phyloP scores from a whole-genome alignment of 2,329 filamentous ascomycete genomes.

The Intubia oerlemansii region DNA sequence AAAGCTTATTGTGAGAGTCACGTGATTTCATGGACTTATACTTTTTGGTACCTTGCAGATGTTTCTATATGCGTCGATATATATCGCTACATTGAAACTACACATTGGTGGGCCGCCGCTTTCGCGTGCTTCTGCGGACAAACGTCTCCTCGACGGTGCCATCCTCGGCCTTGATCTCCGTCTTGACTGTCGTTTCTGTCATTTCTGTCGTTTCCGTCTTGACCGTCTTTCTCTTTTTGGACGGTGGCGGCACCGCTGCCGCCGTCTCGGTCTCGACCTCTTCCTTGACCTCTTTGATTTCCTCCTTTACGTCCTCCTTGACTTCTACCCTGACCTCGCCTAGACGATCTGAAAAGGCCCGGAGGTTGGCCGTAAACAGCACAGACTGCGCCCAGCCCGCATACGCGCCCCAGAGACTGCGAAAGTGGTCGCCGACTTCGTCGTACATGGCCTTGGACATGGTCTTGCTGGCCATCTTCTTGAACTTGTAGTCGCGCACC shows the following conservation, averaged over 20 bases:
- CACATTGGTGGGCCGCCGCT: no score
- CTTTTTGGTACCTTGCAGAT: no score
- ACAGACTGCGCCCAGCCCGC: slow-evolving; percentile 97
- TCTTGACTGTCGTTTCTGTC: slow-evolving; percentile 1
- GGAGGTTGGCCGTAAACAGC: slow-evolving; percentile 81
- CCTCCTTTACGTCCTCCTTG: slow-evolving; percentile 11
- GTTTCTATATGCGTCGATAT: no score
- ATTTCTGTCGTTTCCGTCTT: no score
- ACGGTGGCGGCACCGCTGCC: no score
- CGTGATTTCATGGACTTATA: no score
- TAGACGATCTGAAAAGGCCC: slow-evolving; percentile 54
- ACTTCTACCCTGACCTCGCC: slow-evolving; percentile 8
- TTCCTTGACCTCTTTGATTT: no score
- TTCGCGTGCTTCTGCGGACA: no score
- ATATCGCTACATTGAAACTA: no score
- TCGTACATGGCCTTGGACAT: slow-evolving; percentile 79
- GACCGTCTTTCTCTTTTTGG: not conserved
- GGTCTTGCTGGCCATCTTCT: slow-evolving; percentile 43
- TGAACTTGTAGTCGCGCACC: slow-evolving; percentile 80
- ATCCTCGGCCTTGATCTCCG: not conserved
- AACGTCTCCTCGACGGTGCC: not conserved
- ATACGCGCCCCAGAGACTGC: slow-evolving; percentile 73
- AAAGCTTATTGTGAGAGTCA: no score
- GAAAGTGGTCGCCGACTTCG: slow-evolving; percentile 76
- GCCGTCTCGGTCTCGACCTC: no score